Conservation (phyloP, 345 rosid genomes). For the Raphanus sativus region DNA sequence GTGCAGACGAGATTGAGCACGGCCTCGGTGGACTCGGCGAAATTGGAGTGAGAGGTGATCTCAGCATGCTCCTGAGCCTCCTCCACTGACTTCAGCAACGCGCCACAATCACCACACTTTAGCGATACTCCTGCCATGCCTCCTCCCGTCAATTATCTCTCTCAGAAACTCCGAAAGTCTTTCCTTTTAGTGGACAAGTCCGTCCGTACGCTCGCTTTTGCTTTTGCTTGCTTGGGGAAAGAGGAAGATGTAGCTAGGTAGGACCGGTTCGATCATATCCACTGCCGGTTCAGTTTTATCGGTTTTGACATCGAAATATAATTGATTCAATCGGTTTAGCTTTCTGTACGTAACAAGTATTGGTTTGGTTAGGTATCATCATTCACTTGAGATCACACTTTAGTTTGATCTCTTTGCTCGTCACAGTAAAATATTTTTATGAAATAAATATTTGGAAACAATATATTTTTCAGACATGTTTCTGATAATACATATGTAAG, state of each 20-base stretch:
- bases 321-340: not conserved
- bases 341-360: not conserved
- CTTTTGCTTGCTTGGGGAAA: constrained; percentile 20
- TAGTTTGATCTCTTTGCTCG: not conserved
- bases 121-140: constrained; percentile 87
- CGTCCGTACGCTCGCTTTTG: too few species aligned
- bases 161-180: constrained; percentile 12
- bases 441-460: not conserved
- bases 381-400: not conserved
- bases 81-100: constrained; percentile 74
- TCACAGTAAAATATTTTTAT: not conserved
- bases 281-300: constrained; percentile 17
- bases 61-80: constrained; percentile 98
- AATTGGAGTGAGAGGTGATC: constrained; percentile 95
- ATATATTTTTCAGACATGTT: constrained; percentile 13
- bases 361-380: not conserved
- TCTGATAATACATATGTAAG: constrained; percentile 10
- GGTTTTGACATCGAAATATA: not conserved
- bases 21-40: constrained; percentile 93
- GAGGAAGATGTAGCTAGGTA: constrained; percentile 22
- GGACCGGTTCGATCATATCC: constrained; percentile 20
- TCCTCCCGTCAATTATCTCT: not conserved
- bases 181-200: not conserved
- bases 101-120: constrained; percentile 96
- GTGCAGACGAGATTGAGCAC: constrained; percentile 90